Evolutionary conservation across 225 moss, liverwort and hornwort species (phyloP).

Genomic region (Bryum argenteum): DNA sequence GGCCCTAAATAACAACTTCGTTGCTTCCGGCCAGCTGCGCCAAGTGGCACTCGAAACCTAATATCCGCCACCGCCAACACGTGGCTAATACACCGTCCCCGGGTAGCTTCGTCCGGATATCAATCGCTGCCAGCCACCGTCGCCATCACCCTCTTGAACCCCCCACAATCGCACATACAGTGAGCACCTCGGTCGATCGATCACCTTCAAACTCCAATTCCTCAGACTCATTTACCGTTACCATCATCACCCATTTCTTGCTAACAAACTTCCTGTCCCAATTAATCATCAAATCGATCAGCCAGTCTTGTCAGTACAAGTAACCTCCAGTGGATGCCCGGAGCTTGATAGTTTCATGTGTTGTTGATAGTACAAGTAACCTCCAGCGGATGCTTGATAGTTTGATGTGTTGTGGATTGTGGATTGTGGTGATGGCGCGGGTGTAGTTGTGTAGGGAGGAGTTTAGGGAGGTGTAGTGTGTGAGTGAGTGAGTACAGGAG

Average conservation of each 20-base stretch:
- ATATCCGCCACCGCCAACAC: background rate
- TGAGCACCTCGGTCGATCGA: too few relatives aligned
- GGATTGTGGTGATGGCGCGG: too few relatives aligned
- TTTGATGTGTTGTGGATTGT: too few relatives aligned
- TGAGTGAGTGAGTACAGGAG: background rate
- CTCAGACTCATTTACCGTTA: background rate
- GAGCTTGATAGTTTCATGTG: too few relatives aligned
- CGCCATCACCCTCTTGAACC: background rate
- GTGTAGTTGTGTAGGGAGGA: background rate
- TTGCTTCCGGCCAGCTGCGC: background rate
- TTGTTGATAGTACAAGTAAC: too few relatives aligned
- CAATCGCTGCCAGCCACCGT: fast-evolving
- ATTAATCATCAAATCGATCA: too few relatives aligned
- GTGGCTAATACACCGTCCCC: background rate
- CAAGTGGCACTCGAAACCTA: slow-evolving; percentile 17
- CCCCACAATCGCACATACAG: too few relatives aligned
- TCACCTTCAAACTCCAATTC: background rate
- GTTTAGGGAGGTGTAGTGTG: background rate
- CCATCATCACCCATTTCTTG: background rate
- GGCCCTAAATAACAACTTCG: background rate
- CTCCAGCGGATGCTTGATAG: too few relatives aligned
- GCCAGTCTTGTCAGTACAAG: background rate
- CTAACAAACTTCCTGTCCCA: background rate
- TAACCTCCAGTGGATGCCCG: too few relatives aligned
- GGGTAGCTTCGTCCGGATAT: background rate